Evolutionary conservation across 2,329 filamentous ascomycete genomes (phyloP), one percentile per base, ranked within the genome.

Genomic region (Aspergillus sp.): DNA sequence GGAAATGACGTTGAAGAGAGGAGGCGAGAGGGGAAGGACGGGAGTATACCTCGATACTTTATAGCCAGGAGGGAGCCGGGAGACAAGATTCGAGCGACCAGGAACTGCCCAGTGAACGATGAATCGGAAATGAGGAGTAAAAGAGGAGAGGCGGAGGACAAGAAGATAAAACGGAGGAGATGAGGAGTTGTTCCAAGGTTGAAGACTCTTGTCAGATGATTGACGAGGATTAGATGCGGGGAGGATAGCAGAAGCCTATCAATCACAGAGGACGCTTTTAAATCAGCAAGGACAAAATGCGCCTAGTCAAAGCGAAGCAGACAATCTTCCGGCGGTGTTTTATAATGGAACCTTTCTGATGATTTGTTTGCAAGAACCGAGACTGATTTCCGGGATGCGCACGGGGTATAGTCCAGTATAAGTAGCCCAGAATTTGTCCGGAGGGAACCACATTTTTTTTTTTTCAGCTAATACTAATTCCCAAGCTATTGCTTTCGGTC

Each of bases 111-210:
- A 15, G 48, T 44, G 60, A 59, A n/a, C 50, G 53, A 62, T 57
- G 58, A 64, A 52, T 45, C 55, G 51, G 33, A 59, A 60, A 23
- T 56, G 49, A 52, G 55, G 37, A 35, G 52, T 23, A 48, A 46
- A 40, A 23, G 53, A 55, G 43, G 53, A 52, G 51, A 41, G 52
- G 52, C 11, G 19, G 27, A 52, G 31, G 51, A 46, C 31, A 52
- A 43, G 57, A 37, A 35, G 39, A 37, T 39, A 40, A 54, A 37
- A 54, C 21, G 45, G 52, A 54, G 44, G 15, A 31, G 50, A 23
- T n/a, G 25, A 37, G 31, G 15, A 37, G 43, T 23, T n/a, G 43
- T 46, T 35, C 27, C 45, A 48, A 48, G 45, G 45, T 48, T 35
- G 45, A 48, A 40, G 41, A 39, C 19, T n/a, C 19, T 37, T 43